These are phyloP conservation scores for Candida khao-thaluensis DNA, from an alignment of 805 yeast genomes.

Conservation along the genomic window DNA sequence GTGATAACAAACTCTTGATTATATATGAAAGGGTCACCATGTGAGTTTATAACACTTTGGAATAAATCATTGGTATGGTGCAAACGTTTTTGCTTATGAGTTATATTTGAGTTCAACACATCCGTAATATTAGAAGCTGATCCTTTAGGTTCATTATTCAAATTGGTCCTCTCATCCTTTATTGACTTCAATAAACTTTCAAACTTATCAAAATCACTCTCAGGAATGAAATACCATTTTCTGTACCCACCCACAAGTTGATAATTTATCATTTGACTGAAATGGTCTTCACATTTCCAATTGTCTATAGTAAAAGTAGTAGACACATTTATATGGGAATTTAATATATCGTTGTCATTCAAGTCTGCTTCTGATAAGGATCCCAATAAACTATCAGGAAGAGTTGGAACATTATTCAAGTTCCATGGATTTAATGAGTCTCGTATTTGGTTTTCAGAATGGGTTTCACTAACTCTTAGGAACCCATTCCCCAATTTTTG, in stretches of 20 bases:
- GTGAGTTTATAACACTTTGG: conserved; percentile 21
- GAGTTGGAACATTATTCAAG: conserved; percentile 51
- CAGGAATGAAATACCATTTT: conserved; percentile 65
- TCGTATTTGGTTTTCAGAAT: not conserved
- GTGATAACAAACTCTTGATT: conserved; percentile 45
- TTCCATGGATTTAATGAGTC: conserved; percentile 52
- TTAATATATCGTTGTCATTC: conserved; percentile 43
- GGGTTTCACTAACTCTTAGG: not conserved
- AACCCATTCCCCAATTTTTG: not conserved
- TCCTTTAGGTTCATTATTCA: not conserved
- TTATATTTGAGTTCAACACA: not conserved
- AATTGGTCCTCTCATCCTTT: not conserved
- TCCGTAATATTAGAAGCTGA: not conserved
- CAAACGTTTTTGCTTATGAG: conserved; percentile 18
- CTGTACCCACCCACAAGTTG: conserved; percentile 55
- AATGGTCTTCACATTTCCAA: conserved; percentile 64
- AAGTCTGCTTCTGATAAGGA: conserved; percentile 41
- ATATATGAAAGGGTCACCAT: conserved; percentile 19
- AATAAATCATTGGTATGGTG: conserved; percentile 27
- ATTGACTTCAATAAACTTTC: conserved; percentile 20
- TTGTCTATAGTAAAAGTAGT: conserved; percentile 54
- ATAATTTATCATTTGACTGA: conserved; percentile 51
- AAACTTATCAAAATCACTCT: conserved; percentile 50
- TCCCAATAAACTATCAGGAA: conserved; percentile 49
- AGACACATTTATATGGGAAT: conserved; percentile 48